Conservation (phyloP, 2,329 filamentous ascomycete genomes). For the Botrytis byssoidea region DNA sequence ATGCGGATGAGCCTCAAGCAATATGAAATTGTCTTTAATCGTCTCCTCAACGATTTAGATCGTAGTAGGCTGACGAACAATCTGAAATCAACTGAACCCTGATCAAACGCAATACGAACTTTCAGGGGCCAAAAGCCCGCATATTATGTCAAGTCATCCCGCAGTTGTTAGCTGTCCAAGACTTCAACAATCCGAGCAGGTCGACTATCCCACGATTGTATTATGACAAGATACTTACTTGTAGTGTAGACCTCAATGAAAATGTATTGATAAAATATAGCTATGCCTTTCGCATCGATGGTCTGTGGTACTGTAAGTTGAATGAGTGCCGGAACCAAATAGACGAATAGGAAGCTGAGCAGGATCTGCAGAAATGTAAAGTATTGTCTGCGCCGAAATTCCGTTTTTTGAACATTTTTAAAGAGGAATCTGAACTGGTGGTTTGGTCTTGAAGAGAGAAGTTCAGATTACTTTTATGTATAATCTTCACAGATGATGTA, state of each 20-base stretch:
- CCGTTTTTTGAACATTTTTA: not conserved
- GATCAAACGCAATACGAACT: not conserved
- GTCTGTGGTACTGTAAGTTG: not conserved
- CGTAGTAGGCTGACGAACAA: not conserved
- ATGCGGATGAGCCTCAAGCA: not conserved
- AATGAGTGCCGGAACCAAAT: not conserved
- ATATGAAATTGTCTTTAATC: not conserved
- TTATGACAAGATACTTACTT: not conserved
- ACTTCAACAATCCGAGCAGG: not conserved
- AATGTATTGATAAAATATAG: not conserved
- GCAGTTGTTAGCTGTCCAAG: not conserved
- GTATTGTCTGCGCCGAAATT: not conserved
- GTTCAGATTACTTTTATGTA: not conserved
- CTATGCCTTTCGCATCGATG: not conserved
- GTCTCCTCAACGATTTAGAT: not conserved
- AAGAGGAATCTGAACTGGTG: fast-evolving
- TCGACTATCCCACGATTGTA: not conserved
- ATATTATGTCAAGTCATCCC: not conserved
- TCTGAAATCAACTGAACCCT: not conserved
- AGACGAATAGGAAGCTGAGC: not conserved
- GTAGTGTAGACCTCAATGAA: not conserved
- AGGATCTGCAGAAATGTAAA: not conserved
- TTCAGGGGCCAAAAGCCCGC: not conserved
- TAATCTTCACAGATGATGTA: not conserved
- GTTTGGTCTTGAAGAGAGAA: not conserved